Percentiles rank a stretch among this genome's conserved stretches.
These are phyloP conservation scores for Vanrija sp. DNA, from an alignment of 1,284 basidiomycete genomes.

Conservation along the genomic window DNA sequence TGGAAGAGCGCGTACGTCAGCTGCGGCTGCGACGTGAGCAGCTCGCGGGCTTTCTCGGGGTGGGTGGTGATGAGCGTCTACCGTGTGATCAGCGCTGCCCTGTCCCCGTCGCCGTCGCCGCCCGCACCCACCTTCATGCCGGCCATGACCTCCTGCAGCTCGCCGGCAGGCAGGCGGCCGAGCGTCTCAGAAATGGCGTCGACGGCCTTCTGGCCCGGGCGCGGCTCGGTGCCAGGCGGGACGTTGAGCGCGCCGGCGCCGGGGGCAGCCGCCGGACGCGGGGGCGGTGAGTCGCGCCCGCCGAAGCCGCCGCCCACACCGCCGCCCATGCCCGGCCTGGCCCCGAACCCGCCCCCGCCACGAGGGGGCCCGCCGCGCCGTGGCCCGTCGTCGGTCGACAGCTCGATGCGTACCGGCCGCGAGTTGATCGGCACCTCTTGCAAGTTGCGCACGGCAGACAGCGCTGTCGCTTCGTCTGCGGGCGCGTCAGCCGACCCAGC, in stretches of 20 bases:
- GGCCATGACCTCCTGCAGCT: conserved; percentile 90
- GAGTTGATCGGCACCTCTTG: conserved; percentile 78
- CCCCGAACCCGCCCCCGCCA: conserved; percentile 27
- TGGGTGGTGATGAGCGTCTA: conserved; percentile 76
- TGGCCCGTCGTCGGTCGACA: conserved; percentile 57
- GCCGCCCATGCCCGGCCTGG: conserved; percentile 51
- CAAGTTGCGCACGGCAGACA: conserved; percentile 78
- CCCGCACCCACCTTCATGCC: conserved; percentile 85
- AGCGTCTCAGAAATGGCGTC: conserved; percentile 86
- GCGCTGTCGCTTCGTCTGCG: conserved; percentile 85
- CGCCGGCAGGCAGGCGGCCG: conserved; percentile 73
- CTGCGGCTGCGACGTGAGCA: conserved; percentile 83
- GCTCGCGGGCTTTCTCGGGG: conserved; percentile 78
- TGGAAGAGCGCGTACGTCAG: conserved; percentile 96
- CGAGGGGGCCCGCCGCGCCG: conserved; percentile 54
- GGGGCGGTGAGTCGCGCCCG: conserved; percentile 17
- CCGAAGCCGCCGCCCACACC: conserved; percentile 57
- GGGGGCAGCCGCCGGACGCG: conserved; percentile 23
- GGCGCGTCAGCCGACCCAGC: not conserved
- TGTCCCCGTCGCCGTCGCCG: no score
- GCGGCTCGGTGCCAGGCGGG: conserved; percentile 73
- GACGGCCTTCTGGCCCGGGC: conserved; percentile 69
- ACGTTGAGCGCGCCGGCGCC: conserved; percentile 37
- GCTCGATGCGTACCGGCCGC: conserved; percentile 76
- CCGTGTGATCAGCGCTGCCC: no score